phyloP scores from a whole-genome alignment of 2,329 filamentous ascomycete species.

The Aplosporella prunicola region DNA sequence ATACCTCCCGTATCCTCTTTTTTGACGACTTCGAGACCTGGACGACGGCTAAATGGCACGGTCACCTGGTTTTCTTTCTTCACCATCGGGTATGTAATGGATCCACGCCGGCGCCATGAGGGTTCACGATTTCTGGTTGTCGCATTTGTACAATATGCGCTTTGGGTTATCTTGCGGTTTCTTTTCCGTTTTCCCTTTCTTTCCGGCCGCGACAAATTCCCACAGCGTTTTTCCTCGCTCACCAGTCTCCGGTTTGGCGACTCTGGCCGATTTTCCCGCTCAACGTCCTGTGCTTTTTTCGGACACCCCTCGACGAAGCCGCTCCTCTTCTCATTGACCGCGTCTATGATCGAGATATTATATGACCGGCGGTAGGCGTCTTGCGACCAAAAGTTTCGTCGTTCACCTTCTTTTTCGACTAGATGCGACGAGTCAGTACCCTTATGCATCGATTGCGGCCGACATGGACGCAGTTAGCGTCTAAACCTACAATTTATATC shows the following conservation, averaged over 20 bases:
- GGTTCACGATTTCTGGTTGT: slow-evolving; percentile 10
- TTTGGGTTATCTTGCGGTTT: slow-evolving; percentile 4
- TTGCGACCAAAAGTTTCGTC: too few relatives aligned
- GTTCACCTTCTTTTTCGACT: too few relatives aligned
- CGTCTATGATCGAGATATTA: too few relatives aligned
- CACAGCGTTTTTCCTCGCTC: slow-evolving; percentile 4
- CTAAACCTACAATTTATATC: too few relatives aligned
- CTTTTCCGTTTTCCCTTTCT: slow-evolving; percentile 1
- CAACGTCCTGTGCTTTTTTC: slow-evolving; percentile 4
- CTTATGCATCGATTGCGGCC: too few relatives aligned
- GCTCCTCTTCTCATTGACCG: background rate
- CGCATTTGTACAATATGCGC: slow-evolving; percentile 12
- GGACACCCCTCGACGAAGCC: background rate
- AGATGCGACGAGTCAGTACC: too few relatives aligned
- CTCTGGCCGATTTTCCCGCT: too few relatives aligned
- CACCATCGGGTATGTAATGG: slow-evolving; percentile 10
- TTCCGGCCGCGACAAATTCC: slow-evolving; percentile 6
- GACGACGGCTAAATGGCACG: slow-evolving; percentile 7
- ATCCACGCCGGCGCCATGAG: slow-evolving; percentile 10
- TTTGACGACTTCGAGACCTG: slow-evolving; percentile 11
- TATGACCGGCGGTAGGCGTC: slow-evolving; percentile 4
- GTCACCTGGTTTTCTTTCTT: slow-evolving; percentile 8
- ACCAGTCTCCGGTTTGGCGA: too few relatives aligned
- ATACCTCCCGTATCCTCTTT: slow-evolving; percentile 10
- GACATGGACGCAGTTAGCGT: too few relatives aligned